Base-by-base conservation (phyloP, 352 stramenopile genomes). In the Phytophthora fragariae region DNA sequence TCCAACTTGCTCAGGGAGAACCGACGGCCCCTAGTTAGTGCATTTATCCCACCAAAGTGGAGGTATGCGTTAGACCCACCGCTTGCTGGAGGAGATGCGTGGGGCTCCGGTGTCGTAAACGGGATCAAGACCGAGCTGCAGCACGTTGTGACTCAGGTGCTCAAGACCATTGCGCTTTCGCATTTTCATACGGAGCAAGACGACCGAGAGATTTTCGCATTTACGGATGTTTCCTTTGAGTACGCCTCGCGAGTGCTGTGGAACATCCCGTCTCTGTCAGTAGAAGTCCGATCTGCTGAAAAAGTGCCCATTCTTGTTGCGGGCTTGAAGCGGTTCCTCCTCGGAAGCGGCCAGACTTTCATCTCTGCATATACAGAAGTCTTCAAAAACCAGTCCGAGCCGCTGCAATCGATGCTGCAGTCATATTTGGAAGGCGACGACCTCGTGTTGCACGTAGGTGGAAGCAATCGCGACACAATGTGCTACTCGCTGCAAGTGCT, bases 341-440 rank as follows among this genome's bases (percentile, higher is more conserved):
- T 96, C 5, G 89, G 89, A 0, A 76, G 66, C 50, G 89, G 89
- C 15, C 64, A 91, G 17, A 96, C 88, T 1, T 92, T 93, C 68
- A 92, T 96, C 65, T 92, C 86, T 2, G 83, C 83, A n/a, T 95
- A 87, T 64, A 92, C 84, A 10, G 81, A 86, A 14, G 76, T 96
- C 53, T 80, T 77, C 33, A 92, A 90, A 47, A 83, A 81, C 27
- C 74, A 95, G 66, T 89, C 84, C 0, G 54, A 69, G n/a, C 88
- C 88, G 5, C 61, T 96, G 19, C 81, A 93, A 58, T 72, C 73
- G 12, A 91, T 95, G 73, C 58, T 96, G 5, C 73, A 92, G 46
- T 77, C 78, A n/a, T 95, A 91, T 54, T 75, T 96, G n/a, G 57
- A 70, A 19, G 87, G 89, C 1, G 70, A 88, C 11, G 88, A 94